A percentile compares a stretch with the other conserved stretches of the same genome.
These are phyloP conservation scores for Wickerhamomyces hampshirensis DNA, from an alignment of 805 yeast species.

Conservation along the genomic window DNA sequence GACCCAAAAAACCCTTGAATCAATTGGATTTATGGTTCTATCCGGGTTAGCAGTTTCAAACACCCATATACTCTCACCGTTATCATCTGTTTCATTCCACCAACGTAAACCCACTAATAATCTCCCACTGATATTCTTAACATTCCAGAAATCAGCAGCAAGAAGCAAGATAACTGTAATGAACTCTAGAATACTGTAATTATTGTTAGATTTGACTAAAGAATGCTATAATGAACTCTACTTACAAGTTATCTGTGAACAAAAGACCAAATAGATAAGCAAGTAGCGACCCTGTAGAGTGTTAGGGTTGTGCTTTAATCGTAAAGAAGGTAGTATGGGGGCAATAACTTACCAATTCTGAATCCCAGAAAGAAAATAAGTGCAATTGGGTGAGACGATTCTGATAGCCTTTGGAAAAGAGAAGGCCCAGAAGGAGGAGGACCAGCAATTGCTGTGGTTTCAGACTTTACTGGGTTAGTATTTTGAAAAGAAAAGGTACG, in stretches of 20 bases:
- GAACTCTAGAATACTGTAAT: constrained; percentile 58
- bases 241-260: constrained; percentile 53
- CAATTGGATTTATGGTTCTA: constrained; percentile 80
- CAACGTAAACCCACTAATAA: constrained; percentile 87
- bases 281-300: constrained; percentile 45
- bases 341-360: constrained; percentile 38
- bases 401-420: constrained; percentile 44
- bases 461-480: constrained; percentile 4
- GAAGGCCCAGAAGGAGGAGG: constrained; percentile 18
- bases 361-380: constrained; percentile 57
- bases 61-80: constrained; percentile 60
- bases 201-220: constrained; percentile 2
- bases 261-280: constrained; percentile 68
- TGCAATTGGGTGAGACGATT: constrained; percentile 84
- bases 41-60: constrained; percentile 79
- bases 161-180: constrained; percentile 69
- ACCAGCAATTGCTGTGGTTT: constrained; percentile 6
- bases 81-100: constrained; percentile 85
- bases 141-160: constrained; percentile 91
- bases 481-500: no score
- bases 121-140: constrained; percentile 87
- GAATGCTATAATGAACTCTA: constrained; percentile 4
- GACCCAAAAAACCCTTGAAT: constrained; percentile 84
- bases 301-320: constrained; percentile 1
- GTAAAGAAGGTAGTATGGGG: not conserved